Base-by-base conservation (phyloP, 139 green algal genomes). In the Chlorella sp. region DNA sequence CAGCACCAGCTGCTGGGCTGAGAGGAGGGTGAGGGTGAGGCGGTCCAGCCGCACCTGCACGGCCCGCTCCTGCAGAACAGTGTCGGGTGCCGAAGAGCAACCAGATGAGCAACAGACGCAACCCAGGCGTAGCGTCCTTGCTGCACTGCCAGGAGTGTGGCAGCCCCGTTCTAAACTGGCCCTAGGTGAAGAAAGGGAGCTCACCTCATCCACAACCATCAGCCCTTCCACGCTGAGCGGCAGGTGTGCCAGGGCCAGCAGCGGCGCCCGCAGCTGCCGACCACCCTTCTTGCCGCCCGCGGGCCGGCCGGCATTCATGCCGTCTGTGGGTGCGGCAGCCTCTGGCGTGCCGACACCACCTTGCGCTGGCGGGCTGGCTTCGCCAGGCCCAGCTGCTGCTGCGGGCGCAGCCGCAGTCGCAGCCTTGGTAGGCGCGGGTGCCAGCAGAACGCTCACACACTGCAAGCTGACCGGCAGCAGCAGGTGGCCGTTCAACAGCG, bases 1-100 rank as follows among this genome's bases (percentile, higher is more conserved):
- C 46, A 85, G 51, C 28, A 70, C 19, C 81, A 85, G 51, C 46
- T 69, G 67, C 81, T 85, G 81, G 7, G 51, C 68, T 11, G 44
- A 36, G 9, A 73, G 48, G 51, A 85, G 46, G 67, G 24, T 46
- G 22, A 85, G 54, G 46, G 68, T 44, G 6, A 38, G 36, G 0
- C 40, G 51, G 51, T 72, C 36, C 8, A 85, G 81, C 32, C 30
- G 26, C 16, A 72, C 20, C 4, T 70, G 34, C 67, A 85, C 28
- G 46, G 48, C 54, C 4, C 69, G 68, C 51, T 56, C 81, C 81
- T 85, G 81, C 81, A 79, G 9, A 0, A n/a, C 19, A 28, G 17
- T 36, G 60, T 34, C 30, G 34, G 36, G 36, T n/a, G n/a, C n/a
- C 28, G 65, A 32, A 17, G n/a, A 46, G n/a, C 11, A 1, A 24